Base-by-base conservation (phyloP, 1,284 basidiomycete species). In the Meira nashicola region DNA sequence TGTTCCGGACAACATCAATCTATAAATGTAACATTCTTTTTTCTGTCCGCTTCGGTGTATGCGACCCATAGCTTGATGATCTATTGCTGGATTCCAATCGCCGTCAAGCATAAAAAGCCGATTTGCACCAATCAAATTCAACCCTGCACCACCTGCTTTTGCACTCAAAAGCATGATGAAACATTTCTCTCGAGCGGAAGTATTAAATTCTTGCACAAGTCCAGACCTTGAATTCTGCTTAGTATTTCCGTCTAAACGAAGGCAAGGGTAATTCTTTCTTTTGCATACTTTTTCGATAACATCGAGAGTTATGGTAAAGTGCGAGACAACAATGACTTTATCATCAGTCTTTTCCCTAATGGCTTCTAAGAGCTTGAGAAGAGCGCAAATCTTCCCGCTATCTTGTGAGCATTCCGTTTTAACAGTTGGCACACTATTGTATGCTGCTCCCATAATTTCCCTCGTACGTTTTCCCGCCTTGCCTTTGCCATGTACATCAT, bases 81-180 rank as follows among this genome's bases (percentile, higher is more conserved):
- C 94, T 39, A 93, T 91, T 5, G 94, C 93, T 19, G 93, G 94
- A 73, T 97, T 97, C 93, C 94, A 96, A 77, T 97, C 93, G 1
- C 95, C 95, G 79, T 99, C 94, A 70, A 98, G 98, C 37, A 98
- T 82, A 66, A 99, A 91, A 37, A 99, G 82, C 9, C 94, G 86
- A 77, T 98, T 99, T 1, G 94, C 94, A 5, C 94, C 94, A 74
- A 99, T 97, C 66, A 99, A 83, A 78, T 98, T 99, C 83, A 98
- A 94, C 74, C 95, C 93, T 70, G 93, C 96, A 70, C 94, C 94
- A 62, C 94, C 94, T 40, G 95, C 93, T 80, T 97, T 97, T 67
- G 90, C 92, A 78, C 90, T 93, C 15, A 99, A 83, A 55, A 99
- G 81, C 81, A 99, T 98, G 48, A 98, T 84, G 74, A 96, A 44